A percentile compares a stretch with the other conserved stretches of the same genome.
phyloP scores from a whole-genome alignment of 2,329 filamentous ascomycete species.

The Xylariaceae sp. region DNA sequence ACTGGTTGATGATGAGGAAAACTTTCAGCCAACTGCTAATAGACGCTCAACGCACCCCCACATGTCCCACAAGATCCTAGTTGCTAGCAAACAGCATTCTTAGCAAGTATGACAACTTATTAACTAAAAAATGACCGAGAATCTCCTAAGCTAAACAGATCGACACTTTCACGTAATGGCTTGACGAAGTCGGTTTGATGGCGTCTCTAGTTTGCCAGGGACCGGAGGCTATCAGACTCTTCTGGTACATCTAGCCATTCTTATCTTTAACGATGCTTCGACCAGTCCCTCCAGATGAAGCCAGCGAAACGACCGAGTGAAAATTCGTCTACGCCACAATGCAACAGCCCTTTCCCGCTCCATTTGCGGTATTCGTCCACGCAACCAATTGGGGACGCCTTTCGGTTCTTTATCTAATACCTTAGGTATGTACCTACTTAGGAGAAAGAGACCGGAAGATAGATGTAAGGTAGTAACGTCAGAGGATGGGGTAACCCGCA shows the following conservation, averaged over 20 bases:
- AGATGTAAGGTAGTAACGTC: neutral
- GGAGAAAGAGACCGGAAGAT: no score
- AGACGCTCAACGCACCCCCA: constrained; percentile 29
- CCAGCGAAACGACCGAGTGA: neutral
- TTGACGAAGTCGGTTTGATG: neutral
- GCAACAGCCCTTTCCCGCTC: neutral
- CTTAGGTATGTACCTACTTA: neutral
- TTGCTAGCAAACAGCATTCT: constrained; percentile 6
- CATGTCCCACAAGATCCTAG: constrained; percentile 7
- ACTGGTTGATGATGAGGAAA: neutral
- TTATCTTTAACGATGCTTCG: neutral
- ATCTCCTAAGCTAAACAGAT: neutral
- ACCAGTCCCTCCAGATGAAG: neutral
- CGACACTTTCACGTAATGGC: neutral
- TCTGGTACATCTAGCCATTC: neutral
- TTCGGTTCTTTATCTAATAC: neutral
- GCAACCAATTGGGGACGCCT: neutral
- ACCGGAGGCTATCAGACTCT: neutral
- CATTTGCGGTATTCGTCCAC: neutral
- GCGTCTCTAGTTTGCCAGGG: neutral
- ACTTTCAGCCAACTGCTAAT: constrained; percentile 16
- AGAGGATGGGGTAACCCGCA: constrained; percentile 20
- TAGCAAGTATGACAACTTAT: constrained; percentile 15
- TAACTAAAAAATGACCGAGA: neutral
- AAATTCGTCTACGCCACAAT: neutral